A percentile compares a stretch with the other conserved stretches of the same genome.
Evolutionary conservation across 306 rosid species (phyloP).

Genomic region (Dalbergia cochinchinensis): DNA sequence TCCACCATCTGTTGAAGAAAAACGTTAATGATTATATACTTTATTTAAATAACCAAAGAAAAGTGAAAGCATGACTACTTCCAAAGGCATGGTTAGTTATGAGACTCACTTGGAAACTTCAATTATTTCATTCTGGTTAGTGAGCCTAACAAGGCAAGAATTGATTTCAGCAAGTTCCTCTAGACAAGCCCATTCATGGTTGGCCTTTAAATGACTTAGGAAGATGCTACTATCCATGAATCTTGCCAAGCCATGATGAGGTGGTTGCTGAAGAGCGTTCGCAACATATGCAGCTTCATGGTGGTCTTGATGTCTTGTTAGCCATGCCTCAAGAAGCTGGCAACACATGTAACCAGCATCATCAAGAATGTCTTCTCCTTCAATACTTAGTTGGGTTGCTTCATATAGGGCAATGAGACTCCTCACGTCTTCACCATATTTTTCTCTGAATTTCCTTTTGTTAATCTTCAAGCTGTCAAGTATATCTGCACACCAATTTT

Average conservation of each 20-base stretch:
- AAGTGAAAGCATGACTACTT: background rate
- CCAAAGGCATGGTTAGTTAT: background rate
- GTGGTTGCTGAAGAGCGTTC: slow-evolving; percentile 45
- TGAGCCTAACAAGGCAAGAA: slow-evolving; percentile 34
- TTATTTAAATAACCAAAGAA: background rate
- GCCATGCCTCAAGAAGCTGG: slow-evolving; percentile 47
- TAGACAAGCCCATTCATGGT: slow-evolving; percentile 44
- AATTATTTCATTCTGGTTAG: slow-evolving; percentile 47
- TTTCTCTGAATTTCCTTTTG: slow-evolving; percentile 9
- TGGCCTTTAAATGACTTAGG: slow-evolving; percentile 9
- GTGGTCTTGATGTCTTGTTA: slow-evolving; percentile 25
- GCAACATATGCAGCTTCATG: slow-evolving; percentile 23
- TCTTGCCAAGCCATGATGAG: slow-evolving; percentile 54
- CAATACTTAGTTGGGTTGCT: slow-evolving; percentile 55
- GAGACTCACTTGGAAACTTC: slow-evolving; percentile 46
- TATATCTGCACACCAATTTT: slow-evolving; percentile 36
- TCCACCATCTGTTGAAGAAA: slow-evolving; percentile 68
- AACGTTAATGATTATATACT: background rate
- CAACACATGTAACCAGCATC: slow-evolving; percentile 37
- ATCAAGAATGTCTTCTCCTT: slow-evolving; percentile 52
- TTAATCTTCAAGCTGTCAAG: slow-evolving; percentile 43
- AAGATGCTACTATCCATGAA: slow-evolving; percentile 39
- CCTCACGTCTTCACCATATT: slow-evolving; percentile 40
- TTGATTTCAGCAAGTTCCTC: slow-evolving; percentile 48
- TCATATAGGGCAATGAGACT: slow-evolving; percentile 54